phyloP scores from a whole-genome alignment of 1,284 basidiomycete species.

The Earliella scabrosa region DNA sequence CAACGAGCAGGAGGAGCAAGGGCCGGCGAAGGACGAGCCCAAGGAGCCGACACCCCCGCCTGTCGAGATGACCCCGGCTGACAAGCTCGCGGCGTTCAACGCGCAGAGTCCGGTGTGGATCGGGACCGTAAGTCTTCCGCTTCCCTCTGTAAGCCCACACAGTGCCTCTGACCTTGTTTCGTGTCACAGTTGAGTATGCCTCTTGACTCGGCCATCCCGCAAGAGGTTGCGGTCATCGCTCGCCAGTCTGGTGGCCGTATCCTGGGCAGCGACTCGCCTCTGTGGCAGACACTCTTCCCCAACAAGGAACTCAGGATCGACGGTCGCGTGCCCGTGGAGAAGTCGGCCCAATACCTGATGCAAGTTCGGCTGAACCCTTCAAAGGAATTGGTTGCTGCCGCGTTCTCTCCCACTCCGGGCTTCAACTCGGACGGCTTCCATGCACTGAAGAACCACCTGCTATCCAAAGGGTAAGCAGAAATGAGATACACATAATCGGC shows the following conservation, averaged over 20 bases:
- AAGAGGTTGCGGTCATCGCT: constrained; percentile 67
- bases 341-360: constrained; percentile 74
- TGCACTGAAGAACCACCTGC: constrained; percentile 69
- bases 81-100: constrained; percentile 50
- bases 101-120: constrained; percentile 65
- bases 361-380: constrained; percentile 74
- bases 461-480: constrained; percentile 80
- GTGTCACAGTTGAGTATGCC: constrained; percentile 72
- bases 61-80: constrained; percentile 29
- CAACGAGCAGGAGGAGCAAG: constrained; percentile 57
- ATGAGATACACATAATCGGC: too few species aligned
- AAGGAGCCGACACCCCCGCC: constrained; percentile 33
- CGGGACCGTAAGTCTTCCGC: constrained; percentile 73
- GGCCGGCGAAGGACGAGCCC: constrained; percentile 34
- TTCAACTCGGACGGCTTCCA: constrained; percentile 56
- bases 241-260: constrained; percentile 73
- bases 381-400: constrained; percentile 82
- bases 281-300: constrained; percentile 80
- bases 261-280: constrained; percentile 55
- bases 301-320: constrained; percentile 68
- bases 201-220: constrained; percentile 66
- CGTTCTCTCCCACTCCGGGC: constrained; percentile 58
- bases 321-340: constrained; percentile 80
- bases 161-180: neutral
- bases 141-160: too few species aligned